These are phyloP conservation scores for Astragalus glycyphyllos DNA, from an alignment of 306 rosid species.

Conservation along the genomic window DNA sequence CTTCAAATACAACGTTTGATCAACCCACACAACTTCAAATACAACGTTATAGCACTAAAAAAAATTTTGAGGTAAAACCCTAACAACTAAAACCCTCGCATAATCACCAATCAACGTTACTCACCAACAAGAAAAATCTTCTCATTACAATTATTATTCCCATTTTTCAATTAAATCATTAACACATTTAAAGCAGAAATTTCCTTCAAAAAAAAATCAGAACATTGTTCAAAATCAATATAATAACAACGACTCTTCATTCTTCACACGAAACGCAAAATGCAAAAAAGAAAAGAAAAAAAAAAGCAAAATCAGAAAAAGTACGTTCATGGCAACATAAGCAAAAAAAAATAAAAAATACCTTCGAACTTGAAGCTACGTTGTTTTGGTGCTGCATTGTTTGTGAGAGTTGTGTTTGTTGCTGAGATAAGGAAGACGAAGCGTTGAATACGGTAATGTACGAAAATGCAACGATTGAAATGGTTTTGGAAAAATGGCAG, in stretches of 20 bases:
- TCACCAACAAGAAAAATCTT: neutral
- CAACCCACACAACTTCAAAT: too few species aligned
- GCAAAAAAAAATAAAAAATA: too few species aligned
- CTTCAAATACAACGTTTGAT: too few species aligned
- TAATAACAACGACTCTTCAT: neutral
- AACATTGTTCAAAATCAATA: neutral
- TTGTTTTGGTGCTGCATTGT: too few species aligned
- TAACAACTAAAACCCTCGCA: neutral
- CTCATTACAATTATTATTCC: neutral
- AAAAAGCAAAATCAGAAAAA: too few species aligned
- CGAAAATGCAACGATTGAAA: too few species aligned
- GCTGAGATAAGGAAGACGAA: too few species aligned
- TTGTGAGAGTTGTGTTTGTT: too few species aligned
- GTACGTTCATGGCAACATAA: too few species aligned
- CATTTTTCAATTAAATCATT: neutral
- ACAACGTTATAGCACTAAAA: neutral
- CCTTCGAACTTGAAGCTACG: too few species aligned
- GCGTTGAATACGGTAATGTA: too few species aligned
- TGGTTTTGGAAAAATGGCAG: too few species aligned
- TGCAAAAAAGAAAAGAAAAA: neutral
- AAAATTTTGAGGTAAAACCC: neutral
- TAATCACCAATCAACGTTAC: neutral
- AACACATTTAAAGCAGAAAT: neutral
- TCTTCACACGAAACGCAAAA: neutral
- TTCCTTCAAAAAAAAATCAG: neutral